These are phyloP conservation scores for Pseudozyma thailandica DNA, from an alignment of 1,284 basidiomycete genomes.

Conservation along the genomic window DNA sequence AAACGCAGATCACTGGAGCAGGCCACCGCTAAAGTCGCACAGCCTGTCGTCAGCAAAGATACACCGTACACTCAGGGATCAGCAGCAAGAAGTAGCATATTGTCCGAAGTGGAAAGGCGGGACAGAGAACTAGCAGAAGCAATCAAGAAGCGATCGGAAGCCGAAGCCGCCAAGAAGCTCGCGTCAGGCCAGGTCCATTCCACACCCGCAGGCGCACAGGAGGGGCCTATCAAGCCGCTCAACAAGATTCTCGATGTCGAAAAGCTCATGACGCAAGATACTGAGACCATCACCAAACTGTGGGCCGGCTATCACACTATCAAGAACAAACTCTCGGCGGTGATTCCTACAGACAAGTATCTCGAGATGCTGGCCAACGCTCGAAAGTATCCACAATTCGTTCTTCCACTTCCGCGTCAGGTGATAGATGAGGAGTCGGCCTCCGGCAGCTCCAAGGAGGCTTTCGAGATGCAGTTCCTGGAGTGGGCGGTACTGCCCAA, in stretches of 20 bases:
- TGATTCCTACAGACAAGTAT: conserved; percentile 58
- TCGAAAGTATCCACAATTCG: conserved; percentile 61
- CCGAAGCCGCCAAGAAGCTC: conserved; percentile 48
- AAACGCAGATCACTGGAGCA: conserved; percentile 22
- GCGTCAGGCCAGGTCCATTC: conserved; percentile 35
- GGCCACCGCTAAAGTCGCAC: conserved; percentile 13
- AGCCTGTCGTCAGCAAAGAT: neutral
- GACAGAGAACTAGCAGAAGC: conserved; percentile 44
- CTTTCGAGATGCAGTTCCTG: conserved; percentile 65
- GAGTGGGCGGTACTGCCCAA: conserved; percentile 62
- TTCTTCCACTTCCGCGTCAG: conserved; percentile 60
- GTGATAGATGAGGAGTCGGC: conserved; percentile 38
- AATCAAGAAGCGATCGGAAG: conserved; percentile 33
- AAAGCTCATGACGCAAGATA: conserved; percentile 48
- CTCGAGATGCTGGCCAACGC: conserved; percentile 51
- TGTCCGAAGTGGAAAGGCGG: conserved; percentile 42
- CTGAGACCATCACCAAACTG: conserved; percentile 58
- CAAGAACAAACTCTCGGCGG: conserved; percentile 66
- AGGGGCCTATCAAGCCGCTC: conserved; percentile 57
- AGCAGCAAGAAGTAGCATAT: neutral
- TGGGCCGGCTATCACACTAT: conserved; percentile 66
- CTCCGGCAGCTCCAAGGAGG: conserved; percentile 32
- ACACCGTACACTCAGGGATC: neutral
- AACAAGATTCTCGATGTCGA: conserved; percentile 56
- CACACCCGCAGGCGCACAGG: conserved; percentile 36